Conservation (phyloP, 495 filamentous ascomycete genomes). For the Aspergillus indologenus region DNA sequence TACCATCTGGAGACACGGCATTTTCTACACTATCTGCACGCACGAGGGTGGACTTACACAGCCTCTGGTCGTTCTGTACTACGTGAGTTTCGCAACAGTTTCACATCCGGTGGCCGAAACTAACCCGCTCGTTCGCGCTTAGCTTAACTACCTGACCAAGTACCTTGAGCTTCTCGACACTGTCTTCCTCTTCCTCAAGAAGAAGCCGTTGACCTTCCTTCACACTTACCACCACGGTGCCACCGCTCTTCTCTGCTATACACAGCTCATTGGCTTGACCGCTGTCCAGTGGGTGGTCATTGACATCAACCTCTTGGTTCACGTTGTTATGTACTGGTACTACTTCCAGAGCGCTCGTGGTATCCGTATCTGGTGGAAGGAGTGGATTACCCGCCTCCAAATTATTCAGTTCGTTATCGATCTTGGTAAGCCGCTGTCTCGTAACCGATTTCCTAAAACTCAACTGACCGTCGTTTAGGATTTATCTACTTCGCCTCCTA, state of each 20-base stretch:
- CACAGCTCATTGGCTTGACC: slow-evolving; percentile 65
- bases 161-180: slow-evolving; percentile 69
- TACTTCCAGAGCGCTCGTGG: slow-evolving; percentile 61
- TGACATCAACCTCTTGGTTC: slow-evolving; percentile 63
- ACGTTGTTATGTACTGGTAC: slow-evolving; percentile 71
- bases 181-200: slow-evolving; percentile 69
- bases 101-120: neutral
- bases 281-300: slow-evolving; percentile 68
- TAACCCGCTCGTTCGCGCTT: neutral
- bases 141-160: slow-evolving; percentile 74
- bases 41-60: slow-evolving; percentile 65
- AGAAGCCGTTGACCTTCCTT: slow-evolving; percentile 75
- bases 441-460: neutral
- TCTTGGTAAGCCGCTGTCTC: slow-evolving; percentile 40
- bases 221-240: slow-evolving; percentile 76
- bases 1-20: slow-evolving; percentile 53
- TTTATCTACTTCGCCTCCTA: slow-evolving; percentile 96
- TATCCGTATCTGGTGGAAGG: slow-evolving; percentile 60
- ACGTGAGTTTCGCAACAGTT: slow-evolving; percentile 45
- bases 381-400: slow-evolving; percentile 57
- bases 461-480: slow-evolving; percentile 41
- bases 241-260: slow-evolving; percentile 69
- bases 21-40: slow-evolving; percentile 65
- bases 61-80: slow-evolving; percentile 64
- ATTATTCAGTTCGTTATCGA: slow-evolving; percentile 59